Evolutionary conservation across 805 yeast species (phyloP).

Genomic region (Barnettozyma wickerhamii): DNA sequence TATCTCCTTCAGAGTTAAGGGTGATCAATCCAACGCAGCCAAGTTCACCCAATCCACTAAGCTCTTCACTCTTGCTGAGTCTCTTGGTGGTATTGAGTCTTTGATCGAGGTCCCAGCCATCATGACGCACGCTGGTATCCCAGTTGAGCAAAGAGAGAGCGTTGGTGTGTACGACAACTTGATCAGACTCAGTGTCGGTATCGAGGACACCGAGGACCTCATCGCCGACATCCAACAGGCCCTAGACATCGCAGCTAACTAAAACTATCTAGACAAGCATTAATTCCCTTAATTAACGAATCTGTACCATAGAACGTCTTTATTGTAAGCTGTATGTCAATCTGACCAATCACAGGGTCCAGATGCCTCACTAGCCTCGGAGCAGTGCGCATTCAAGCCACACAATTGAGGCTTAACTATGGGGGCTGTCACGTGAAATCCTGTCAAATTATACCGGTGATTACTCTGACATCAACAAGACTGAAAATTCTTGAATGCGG

Average conservation of each 20-base stretch:
- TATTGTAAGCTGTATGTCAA: too few species aligned
- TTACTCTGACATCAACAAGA: not conserved
- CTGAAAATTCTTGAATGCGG: not conserved
- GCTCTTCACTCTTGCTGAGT: slow-evolving; percentile 82
- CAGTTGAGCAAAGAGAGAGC: slow-evolving; percentile 69
- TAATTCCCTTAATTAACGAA: not conserved
- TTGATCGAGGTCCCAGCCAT: slow-evolving; percentile 84
- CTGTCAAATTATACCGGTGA: slow-evolving; percentile 15
- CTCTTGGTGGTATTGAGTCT: slow-evolving; percentile 87
- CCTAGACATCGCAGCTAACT: slow-evolving; percentile 29
- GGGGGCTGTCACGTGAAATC: slow-evolving; percentile 25
- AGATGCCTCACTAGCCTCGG: slow-evolving; percentile 1
- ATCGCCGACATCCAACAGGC: slow-evolving; percentile 71
- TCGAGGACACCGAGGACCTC: slow-evolving; percentile 78
- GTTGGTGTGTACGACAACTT: slow-evolving; percentile 80
- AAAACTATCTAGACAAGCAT: not conserved
- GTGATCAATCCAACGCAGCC: slow-evolving; percentile 75
- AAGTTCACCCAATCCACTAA: slow-evolving; percentile 69
- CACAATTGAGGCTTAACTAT: slow-evolving; percentile 7
- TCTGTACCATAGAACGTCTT: too few species aligned
- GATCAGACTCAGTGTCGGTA: slow-evolving; percentile 81
- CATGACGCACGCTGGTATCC: slow-evolving; percentile 92
- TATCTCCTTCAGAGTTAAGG: slow-evolving; percentile 81
- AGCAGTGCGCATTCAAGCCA: slow-evolving; percentile 8
- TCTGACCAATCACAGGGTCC: not conserved